These are phyloP conservation scores for Zalaria obscura DNA, from an alignment of 2,329 filamentous ascomycete genomes.

Conservation along the genomic window DNA sequence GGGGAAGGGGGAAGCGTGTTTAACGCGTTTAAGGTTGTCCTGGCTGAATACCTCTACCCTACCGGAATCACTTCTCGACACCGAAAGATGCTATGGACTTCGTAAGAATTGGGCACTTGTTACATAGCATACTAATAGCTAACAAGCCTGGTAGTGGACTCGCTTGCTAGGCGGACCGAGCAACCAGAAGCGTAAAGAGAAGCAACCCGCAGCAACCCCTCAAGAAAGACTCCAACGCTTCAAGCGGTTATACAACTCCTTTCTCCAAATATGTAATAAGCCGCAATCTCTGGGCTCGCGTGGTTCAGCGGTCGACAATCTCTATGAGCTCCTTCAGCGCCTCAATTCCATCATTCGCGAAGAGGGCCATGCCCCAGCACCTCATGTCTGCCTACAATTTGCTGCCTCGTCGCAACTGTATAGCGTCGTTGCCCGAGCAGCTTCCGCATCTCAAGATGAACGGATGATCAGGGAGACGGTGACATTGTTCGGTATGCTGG, in stretches of 20 bases:
- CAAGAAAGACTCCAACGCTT: constrained; percentile 48
- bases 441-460: constrained; percentile 70
- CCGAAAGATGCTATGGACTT: constrained; percentile 7
- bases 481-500: constrained; percentile 74
- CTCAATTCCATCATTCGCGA: constrained; percentile 62
- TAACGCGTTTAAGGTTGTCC: too few species aligned
- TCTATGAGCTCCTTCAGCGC: constrained; percentile 39
- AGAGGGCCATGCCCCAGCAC: constrained; percentile 74
- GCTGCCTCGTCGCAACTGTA: constrained; percentile 80
- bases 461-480: constrained; percentile 75
- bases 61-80: too few species aligned
- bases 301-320: constrained; percentile 33
- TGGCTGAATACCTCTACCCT: too few species aligned
- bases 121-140: not conserved
- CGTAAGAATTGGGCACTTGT: constrained; percentile 1
- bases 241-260: constrained; percentile 42
- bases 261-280: constrained; percentile 43
- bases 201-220: constrained; percentile 33
- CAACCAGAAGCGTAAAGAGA: constrained; percentile 31
- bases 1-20: too few species aligned
- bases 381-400: constrained; percentile 84
- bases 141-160: constrained; percentile 35
- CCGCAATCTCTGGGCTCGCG: constrained; percentile 37
- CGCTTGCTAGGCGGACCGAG: constrained; percentile 45
- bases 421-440: constrained; percentile 77